Evolutionary conservation across 768 basidiomycete species (phyloP).

Genomic region (Termitomyces sp.): DNA sequence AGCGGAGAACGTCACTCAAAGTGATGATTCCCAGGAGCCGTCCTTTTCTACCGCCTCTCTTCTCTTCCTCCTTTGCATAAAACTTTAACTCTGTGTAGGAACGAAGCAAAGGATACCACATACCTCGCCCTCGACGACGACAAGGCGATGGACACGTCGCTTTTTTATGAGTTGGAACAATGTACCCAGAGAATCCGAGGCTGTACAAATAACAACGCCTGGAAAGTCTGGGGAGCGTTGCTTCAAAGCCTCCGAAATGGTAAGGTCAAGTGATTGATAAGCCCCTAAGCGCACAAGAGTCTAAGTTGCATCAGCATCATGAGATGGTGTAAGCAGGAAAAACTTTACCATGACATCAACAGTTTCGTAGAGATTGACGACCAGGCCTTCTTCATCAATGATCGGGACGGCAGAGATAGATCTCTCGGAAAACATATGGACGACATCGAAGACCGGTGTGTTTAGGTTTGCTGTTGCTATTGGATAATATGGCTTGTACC

Average conservation of each 20-base stretch:
- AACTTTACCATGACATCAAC: conserved; percentile 90
- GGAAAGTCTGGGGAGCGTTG: conserved; percentile 94
- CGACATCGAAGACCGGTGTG: conserved; percentile 95
- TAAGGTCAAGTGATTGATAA: conserved; percentile 94
- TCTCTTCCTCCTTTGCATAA: conserved; percentile 70
- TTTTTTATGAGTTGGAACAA: conserved; percentile 90
- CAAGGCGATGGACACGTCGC: conserved; percentile 88
- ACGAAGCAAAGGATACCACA: conserved; percentile 14
- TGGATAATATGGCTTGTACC: conserved; percentile 76
- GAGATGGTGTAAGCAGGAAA: not conserved
- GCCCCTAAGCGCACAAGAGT: conserved; percentile 92
- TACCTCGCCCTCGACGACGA: conserved; percentile 92
- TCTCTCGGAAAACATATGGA: conserved; percentile 96
- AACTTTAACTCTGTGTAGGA: not conserved
- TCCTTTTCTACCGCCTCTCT: conserved; percentile 74
- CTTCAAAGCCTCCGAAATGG: conserved; percentile 85
- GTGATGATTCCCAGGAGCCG: conserved; percentile 83
- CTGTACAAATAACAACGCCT: conserved; percentile 94
- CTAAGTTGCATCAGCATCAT: conserved; percentile 33
- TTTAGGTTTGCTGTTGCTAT: conserved; percentile 87
- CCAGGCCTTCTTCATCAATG: conserved; percentile 86
- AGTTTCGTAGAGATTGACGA: conserved; percentile 96
- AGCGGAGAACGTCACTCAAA: conserved; percentile 82
- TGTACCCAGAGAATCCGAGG: conserved; percentile 85
- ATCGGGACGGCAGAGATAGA: conserved; percentile 98